A percentile compares a stretch with the other conserved stretches of the same genome.
phyloP scores from a whole-genome alignment of 495 filamentous ascomycete species.

The Xylaria sp. region DNA sequence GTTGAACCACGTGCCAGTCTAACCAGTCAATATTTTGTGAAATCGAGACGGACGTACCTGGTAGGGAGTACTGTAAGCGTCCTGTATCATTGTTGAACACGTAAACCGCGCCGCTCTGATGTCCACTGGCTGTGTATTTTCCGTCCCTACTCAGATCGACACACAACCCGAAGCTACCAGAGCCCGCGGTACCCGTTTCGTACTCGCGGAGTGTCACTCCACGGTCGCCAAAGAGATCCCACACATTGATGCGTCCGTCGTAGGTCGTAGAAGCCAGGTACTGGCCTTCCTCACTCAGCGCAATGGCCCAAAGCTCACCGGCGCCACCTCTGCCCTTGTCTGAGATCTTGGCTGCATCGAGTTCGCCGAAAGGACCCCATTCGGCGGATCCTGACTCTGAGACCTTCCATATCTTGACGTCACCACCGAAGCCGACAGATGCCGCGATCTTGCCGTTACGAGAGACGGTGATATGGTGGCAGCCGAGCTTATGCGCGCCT shows the following conservation, averaged over 20 bases:
- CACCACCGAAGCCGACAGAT: conserved; percentile 86
- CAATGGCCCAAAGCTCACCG: conserved; percentile 83
- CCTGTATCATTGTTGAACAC: conserved; percentile 92
- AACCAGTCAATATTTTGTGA: not conserved
- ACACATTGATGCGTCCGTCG: conserved; percentile 86
- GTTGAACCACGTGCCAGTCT: not conserved
- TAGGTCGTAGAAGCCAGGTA: conserved; percentile 83
- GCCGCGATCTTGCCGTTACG: conserved; percentile 72
- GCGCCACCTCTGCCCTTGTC: conserved; percentile 50
- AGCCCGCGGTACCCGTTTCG: conserved; percentile 80
- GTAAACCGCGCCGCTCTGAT: conserved; percentile 92
- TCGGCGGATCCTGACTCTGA: conserved; percentile 59
- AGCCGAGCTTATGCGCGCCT: conserved; percentile 81
- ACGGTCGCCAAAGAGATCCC: conserved; percentile 67
- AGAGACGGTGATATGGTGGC: conserved; percentile 83
- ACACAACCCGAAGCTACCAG: conserved; percentile 76
- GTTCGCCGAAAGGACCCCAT: conserved; percentile 50
- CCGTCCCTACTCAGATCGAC: conserved; percentile 83
- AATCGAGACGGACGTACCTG: conserved; percentile 61
- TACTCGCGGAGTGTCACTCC: conserved; percentile 73
- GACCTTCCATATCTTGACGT: conserved; percentile 78
- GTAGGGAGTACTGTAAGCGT: conserved; percentile 82
- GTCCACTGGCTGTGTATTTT: conserved; percentile 85
- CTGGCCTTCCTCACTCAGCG: conserved; percentile 79
- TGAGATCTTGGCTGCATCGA: conserved; percentile 43